These are phyloP conservation scores for Fusarium proliferatum DNA, from an alignment of 2,329 filamentous ascomycete genomes.

Conservation along the genomic window DNA sequence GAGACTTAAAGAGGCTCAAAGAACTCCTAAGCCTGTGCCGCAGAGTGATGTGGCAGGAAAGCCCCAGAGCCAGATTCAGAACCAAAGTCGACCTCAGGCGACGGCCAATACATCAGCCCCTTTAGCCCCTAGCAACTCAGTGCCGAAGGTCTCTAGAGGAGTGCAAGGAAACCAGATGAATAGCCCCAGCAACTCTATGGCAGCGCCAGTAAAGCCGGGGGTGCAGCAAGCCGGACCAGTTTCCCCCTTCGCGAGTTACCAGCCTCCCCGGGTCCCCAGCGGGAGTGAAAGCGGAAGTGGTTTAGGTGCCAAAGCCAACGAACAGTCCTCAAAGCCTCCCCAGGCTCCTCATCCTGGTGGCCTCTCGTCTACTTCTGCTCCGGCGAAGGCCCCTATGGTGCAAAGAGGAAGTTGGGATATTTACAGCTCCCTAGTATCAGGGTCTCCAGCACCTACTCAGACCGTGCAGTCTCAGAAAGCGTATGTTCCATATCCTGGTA, in stretches of 20 bases:
- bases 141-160: not conserved
- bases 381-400: not conserved
- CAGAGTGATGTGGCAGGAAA: not conserved
- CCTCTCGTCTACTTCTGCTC: not conserved
- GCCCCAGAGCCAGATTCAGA: not conserved
- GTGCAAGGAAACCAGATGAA: not conserved
- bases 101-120: not conserved
- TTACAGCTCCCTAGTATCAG: not conserved
- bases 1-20: not conserved
- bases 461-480: not conserved
- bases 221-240: not conserved
- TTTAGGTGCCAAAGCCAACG: not conserved
- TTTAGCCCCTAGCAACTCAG: not conserved
- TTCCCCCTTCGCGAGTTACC: not conserved
- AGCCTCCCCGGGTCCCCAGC: not conserved
- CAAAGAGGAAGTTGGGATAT: slow-evolving; percentile 11
- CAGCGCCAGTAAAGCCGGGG: not conserved
- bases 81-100: not conserved
- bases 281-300: not conserved
- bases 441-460: not conserved
- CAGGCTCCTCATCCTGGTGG: no score
- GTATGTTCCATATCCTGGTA: slow-evolving; percentile 1
- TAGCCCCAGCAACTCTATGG: not conserved
- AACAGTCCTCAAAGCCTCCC: not conserved
- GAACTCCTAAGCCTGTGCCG: not conserved